Evolutionary conservation across 1,139 yeast genomes (phyloP).

Genomic region (Kurtzmaniella natalensis): DNA sequence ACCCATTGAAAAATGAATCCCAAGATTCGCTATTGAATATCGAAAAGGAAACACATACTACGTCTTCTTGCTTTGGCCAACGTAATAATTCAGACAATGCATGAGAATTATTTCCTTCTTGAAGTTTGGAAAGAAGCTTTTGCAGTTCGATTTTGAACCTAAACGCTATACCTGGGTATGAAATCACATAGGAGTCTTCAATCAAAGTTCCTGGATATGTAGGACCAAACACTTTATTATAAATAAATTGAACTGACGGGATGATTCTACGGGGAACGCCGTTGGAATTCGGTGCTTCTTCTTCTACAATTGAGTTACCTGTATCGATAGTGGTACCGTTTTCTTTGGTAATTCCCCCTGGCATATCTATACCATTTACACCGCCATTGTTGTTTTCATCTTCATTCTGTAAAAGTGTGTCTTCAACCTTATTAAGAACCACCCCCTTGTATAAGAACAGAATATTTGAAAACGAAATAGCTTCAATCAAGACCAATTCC

Average conservation of each 20-base stretch:
- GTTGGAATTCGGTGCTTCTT: slow-evolving; percentile 1
- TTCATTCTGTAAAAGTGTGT: too few species aligned
- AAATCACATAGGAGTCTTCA: slow-evolving; percentile 31
- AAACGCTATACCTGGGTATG: slow-evolving; percentile 56
- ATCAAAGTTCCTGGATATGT: slow-evolving; percentile 51
- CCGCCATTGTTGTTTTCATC: slow-evolving; percentile 2
- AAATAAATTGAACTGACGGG: slow-evolving; percentile 39
- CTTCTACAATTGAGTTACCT: slow-evolving; percentile 3
- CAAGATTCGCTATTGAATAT: slow-evolving; percentile 32
- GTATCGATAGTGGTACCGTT: background rate
- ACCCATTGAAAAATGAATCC: slow-evolving; percentile 16
- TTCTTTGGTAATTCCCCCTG: background rate
- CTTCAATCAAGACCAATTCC: slow-evolving; percentile 42
- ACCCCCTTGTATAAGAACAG: slow-evolving; percentile 30
- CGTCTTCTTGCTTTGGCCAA: slow-evolving; percentile 26
- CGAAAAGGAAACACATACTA: slow-evolving; percentile 32
- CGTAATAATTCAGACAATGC: slow-evolving; percentile 30
- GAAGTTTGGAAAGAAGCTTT: slow-evolving; percentile 15
- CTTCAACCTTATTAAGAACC: slow-evolving; percentile 21
- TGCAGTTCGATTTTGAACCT: slow-evolving; percentile 27
- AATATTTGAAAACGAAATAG: slow-evolving; percentile 25
- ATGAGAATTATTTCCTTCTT: slow-evolving; percentile 14
- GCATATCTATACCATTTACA: too few species aligned
- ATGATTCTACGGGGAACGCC: slow-evolving; percentile 1
- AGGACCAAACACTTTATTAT: slow-evolving; percentile 59